phyloP scores from a whole-genome alignment of 495 filamentous ascomycete species.

The Xylaria nigripes region DNA sequence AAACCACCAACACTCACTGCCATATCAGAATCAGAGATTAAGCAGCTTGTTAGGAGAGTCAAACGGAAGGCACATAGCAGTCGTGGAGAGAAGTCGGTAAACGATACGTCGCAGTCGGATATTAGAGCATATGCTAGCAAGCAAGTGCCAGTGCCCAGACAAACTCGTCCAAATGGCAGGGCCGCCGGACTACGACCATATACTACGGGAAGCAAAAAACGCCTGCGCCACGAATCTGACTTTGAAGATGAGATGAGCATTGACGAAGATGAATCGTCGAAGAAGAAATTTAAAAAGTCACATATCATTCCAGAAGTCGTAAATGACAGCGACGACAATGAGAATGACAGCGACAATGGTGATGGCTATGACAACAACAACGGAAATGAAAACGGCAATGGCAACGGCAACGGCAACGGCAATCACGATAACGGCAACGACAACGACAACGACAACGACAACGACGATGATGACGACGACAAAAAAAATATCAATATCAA shows the following conservation, averaged over 20 bases:
- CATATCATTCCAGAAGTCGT: slow-evolving; percentile 23
- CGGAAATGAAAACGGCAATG: slow-evolving; percentile 15
- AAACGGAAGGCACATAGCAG: slow-evolving; percentile 11
- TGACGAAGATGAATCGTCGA: slow-evolving; percentile 18
- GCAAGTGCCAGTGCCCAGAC: slow-evolving; percentile 12
- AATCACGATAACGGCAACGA: slow-evolving; percentile 14
- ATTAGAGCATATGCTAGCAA: slow-evolving; percentile 6
- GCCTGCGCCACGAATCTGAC: slow-evolving; percentile 17
- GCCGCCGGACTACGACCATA: slow-evolving; percentile 27
- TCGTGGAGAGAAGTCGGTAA: slow-evolving; percentile 12
- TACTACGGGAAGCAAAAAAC: slow-evolving; percentile 27
- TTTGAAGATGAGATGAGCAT: slow-evolving; percentile 28
- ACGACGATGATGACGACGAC: slow-evolving; percentile 37
- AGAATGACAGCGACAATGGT: slow-evolving; percentile 11
- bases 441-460: slow-evolving; percentile 16
- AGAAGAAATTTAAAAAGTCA: slow-evolving; percentile 30
- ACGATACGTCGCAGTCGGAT: slow-evolving; percentile 11
- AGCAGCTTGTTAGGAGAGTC: slow-evolving; percentile 22
- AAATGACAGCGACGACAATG: slow-evolving; percentile 8
- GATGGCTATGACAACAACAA: slow-evolving; percentile 37
- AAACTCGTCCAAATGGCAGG: slow-evolving; percentile 27
- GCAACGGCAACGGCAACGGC: not conserved
- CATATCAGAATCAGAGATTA: slow-evolving; percentile 20
- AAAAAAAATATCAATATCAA: too few relatives aligned
- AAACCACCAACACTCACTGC: slow-evolving; percentile 15